Evolutionary conservation across 129 eudicot genomes (phyloP), one percentile per base, ranked within the genome.

Genomic region (Silybum marianum): DNA sequence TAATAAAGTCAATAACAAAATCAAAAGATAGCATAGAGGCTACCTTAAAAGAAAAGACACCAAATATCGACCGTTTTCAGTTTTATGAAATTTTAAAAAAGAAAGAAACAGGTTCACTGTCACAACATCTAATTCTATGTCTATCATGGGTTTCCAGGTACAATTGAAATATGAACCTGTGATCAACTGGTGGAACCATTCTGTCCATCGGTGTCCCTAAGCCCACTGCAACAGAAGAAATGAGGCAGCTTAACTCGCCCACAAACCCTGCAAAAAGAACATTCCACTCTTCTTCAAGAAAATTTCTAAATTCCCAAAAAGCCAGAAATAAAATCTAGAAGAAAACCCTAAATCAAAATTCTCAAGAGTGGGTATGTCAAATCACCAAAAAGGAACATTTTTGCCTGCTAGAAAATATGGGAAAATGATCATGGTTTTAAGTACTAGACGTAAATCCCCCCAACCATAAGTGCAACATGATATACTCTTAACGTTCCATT

Each of bases 211-310:
- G 87, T 87, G 69, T 81, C 94, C 84, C 90, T 90, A 36, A 87
- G 84, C 24, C 99, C 99, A 78, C 97, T 85, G 91, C 97, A 95
- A 85, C 98, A 95, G 87, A 86, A 92, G 88, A 92, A 95, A 78
- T 95, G 99, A 66, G 99, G 98, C 51, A 93, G 87, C 82, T 93
- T 95, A 16, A 92, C 97, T 77, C 92, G 84, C 26, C 97, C 97
- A 23, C 94, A 92, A 13, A 74, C 85, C 97, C 97, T 92, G 88
- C 72, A 76, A 28, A 48, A 60, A 32, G 6, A 32, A 32, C 36
- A 32, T 32, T 32, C 36, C 36, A 32, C 36, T 32, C 6, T 32
- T 32, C 6, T 32, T 32, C 36, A 32, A 32, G 36, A 32, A 32
- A 32, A 32, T 32, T 32, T 32, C 0, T 32, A 32, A 32, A 3